Evolutionary conservation across 306 rosid genomes (phyloP), one percentile per base, ranked within the genome.

Genomic region (Prunus mira): DNA sequence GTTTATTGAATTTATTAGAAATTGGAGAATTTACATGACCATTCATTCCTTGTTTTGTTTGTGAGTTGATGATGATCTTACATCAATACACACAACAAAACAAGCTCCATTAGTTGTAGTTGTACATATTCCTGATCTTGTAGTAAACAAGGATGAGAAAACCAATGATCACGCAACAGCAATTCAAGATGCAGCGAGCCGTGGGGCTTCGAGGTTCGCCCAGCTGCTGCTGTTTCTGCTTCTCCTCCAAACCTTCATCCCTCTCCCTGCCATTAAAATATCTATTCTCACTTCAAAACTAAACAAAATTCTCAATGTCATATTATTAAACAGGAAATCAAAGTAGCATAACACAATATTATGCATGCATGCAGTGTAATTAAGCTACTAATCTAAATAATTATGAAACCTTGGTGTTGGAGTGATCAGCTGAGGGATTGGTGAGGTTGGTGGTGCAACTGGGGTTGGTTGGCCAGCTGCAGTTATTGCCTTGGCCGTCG

Each of bases 81-180:
- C 62, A n/a, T 20, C 12, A 56, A 9, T 8, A 38, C 43, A 7
- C 43, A 6, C 43, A 38, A 38, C 43, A 38, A 6, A 38, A 38
- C 43, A 7, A 38, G 43, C 9, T 38, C 9, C 9, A 38, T 38
- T 38, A 38, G 43, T 38, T 38, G 9, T 46, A 38, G 19, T 25
- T 58, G 67, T 45, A 61, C 58, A 61, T 73, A 18, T 61, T 15
- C 69, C 18, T 61, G 8, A 18, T 46, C 77, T 73, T 73, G 77
- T 43, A 88, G 78, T 81, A 89, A 62, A 78, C 17, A 54, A 79
- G 19, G 32, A 81, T 46, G 30, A 81, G 20, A 25, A 56, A 60
- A 43, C 81, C 85, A 82, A 89, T 13, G 15, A 85, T 11, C 74
- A 72, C 62, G 79, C 80, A 63, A 86, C 81, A 65, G 84, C 80